These are phyloP conservation scores for Galerina sulciceps DNA, from an alignment of 768 basidiomycete species.

Conservation along the genomic window DNA sequence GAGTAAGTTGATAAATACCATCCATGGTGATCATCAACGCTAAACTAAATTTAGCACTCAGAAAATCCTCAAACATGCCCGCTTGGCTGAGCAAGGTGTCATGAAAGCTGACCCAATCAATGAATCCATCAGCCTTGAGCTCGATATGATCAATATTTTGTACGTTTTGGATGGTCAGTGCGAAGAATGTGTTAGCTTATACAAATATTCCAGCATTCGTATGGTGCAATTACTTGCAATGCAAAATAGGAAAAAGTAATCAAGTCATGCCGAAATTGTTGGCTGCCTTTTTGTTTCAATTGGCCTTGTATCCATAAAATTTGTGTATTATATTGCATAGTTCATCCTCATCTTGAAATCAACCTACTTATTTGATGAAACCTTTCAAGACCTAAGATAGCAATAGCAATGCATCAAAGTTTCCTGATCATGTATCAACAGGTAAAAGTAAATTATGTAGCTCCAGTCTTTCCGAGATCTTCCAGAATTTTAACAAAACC, in stretches of 20 bases:
- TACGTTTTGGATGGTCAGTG: constrained; percentile 35
- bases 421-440: not conserved
- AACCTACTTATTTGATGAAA: too few relatives aligned
- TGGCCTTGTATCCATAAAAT: not conserved
- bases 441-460: constrained; percentile 7
- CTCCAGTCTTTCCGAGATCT: constrained; percentile 57
- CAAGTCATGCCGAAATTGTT: not conserved
- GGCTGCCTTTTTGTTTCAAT: too few relatives aligned
- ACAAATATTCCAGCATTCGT: constrained; percentile 57
- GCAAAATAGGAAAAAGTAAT: constrained; percentile 62
- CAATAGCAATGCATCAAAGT: too few relatives aligned
- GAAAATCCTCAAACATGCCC: constrained; percentile 79
- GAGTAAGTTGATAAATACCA: constrained; percentile 54
- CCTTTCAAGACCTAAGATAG: too few relatives aligned
- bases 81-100: constrained; percentile 69
- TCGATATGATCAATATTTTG: constrained; percentile 93
- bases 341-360: not conserved
- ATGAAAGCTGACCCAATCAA: constrained; percentile 76
- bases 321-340: not conserved
- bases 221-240: constrained; percentile 80
- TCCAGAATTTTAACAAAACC: constrained; percentile 80
- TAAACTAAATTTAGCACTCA: constrained; percentile 61
- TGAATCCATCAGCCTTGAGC: constrained; percentile 78
- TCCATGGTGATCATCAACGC: not conserved
- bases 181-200: not conserved